Conservation (phyloP, 2,329 filamentous ascomycete genomes). For the Arachnopeziza araneosa region DNA sequence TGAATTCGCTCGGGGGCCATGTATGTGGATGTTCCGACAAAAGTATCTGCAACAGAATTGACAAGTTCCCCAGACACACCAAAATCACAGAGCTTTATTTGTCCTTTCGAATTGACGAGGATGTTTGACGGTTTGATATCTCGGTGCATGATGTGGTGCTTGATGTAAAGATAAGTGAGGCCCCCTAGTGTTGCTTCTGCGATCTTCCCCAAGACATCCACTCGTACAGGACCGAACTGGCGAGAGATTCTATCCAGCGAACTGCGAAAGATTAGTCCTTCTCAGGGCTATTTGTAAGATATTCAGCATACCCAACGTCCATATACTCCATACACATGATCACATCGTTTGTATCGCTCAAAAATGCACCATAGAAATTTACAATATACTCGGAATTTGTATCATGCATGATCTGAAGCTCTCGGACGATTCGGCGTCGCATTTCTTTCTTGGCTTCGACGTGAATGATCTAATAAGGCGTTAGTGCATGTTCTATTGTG, state of each 20-base stretch:
- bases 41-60: slow-evolving; percentile 96
- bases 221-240: slow-evolving; percentile 89
- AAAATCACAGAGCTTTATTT: slow-evolving; percentile 97
- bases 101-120: slow-evolving; percentile 85
- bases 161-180: slow-evolving; percentile 88
- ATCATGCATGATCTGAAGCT: slow-evolving; percentile 96
- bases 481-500: background rate
- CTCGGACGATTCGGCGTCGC: slow-evolving; percentile 91
- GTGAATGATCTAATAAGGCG: slow-evolving; percentile 70
- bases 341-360: slow-evolving; percentile 94
- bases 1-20: slow-evolving; percentile 99
- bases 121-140: slow-evolving; percentile 99
- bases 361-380: slow-evolving; percentile 94
- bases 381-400: slow-evolving; percentile 97
- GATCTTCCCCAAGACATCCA: slow-evolving; percentile 96
- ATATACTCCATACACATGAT: slow-evolving; percentile 99
- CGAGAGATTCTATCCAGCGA: slow-evolving; percentile 90
- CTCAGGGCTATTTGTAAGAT: background rate
- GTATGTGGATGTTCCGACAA: slow-evolving; percentile 97
- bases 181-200: slow-evolving; percentile 92
- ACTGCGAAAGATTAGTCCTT: slow-evolving; percentile 42
- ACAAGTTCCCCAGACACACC: slow-evolving; percentile 97
- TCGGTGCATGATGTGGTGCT: slow-evolving; percentile 97
- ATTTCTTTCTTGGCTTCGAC: slow-evolving; percentile 98
- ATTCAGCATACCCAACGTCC: slow-evolving; percentile 82